Evolutionary conservation across 2,329 filamentous ascomycete genomes (phyloP).

Genomic region (Dryadomyces quercivorus): DNA sequence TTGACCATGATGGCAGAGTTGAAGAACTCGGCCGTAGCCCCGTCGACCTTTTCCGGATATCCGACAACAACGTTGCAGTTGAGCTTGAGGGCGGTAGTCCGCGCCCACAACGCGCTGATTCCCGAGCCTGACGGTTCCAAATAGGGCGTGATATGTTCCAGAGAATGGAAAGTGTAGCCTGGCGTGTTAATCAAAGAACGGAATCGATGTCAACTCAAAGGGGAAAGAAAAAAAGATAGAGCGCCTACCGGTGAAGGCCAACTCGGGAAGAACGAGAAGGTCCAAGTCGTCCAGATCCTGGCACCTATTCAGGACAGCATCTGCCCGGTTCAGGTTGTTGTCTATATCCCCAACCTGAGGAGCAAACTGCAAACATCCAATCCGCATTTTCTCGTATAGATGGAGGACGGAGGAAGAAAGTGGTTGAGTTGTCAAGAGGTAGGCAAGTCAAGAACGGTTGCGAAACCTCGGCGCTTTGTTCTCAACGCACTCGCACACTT

Average conservation of each 20-base stretch:
- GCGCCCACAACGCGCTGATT: constrained; percentile 59
- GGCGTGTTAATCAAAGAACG: no score
- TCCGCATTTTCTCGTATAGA: constrained; percentile 13
- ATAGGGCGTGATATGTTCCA: constrained; percentile 54
- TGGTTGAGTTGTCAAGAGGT: neutral
- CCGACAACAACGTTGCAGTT: constrained; percentile 58
- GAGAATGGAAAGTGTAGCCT: constrained; percentile 69
- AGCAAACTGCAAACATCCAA: constrained; percentile 53
- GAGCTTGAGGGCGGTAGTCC: constrained; percentile 50
- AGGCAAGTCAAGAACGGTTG: neutral
- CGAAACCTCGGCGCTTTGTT: neutral
- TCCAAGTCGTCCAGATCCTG: constrained; percentile 49
- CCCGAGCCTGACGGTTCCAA: constrained; percentile 56
- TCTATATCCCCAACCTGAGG: constrained; percentile 58
- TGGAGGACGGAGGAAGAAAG: neutral
- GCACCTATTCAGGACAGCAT: constrained; percentile 45
- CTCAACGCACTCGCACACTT: neutral
- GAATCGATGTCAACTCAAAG: no score
- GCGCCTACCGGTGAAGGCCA: constrained; percentile 59
- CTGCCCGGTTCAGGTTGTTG: constrained; percentile 58
- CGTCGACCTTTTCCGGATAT: constrained; percentile 59
- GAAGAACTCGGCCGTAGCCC: constrained; percentile 39
- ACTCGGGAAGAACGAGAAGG: constrained; percentile 61
- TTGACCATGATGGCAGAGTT: constrained; percentile 44
- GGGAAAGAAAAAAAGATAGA: neutral